Evolutionary conservation across 176 grass and related monocot species (phyloP), one percentile per base, ranked within the genome.

Genomic region (Chrysopogon serrulatus): DNA sequence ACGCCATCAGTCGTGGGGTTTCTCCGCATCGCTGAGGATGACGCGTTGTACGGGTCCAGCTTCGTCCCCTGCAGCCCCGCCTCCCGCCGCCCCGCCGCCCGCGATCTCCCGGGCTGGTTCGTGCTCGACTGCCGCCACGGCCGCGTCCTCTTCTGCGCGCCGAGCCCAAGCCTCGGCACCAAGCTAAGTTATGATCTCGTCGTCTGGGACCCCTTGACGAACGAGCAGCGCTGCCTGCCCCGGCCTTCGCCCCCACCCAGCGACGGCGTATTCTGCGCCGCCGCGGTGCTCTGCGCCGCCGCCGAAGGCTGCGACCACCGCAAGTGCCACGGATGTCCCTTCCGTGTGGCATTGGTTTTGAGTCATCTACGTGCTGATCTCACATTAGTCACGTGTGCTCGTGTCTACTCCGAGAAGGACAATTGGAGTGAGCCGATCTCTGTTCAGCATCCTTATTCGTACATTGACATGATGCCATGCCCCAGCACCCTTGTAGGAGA

Each of bases 51-150:
- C 37, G 4, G 11, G 23, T 44, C 40, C 2, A 13, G 39, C 5
- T 43, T 8, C 39, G n/a, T 71, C 68, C 68, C 23, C 12, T 7
- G 1, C 68, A 15, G 44, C 37, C 11, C 21, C 10, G 39, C 68
- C 37, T 71, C 68, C 68, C 4, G 23, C 1, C 1, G 39, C 12
- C 37, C 68, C 37, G 37, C 39, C 5, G 68, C 23, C 39, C 37
- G 68, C 8, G 68, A 71, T 10, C 68, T 71, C 39, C 68, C 68
- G 39, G 68, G 68, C 36, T 12, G 40, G 68, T 2, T 65, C 62
- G 15, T 9, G 15, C 62, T 65, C 62, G 62, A 65, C 62, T 65
- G 62, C 62, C 62, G 68, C 68, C 68, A 71, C n/a, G 68, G 68
- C n/a, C 68, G 68, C 24, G 68, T 7, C 40, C 68, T 71, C 68